These are phyloP conservation scores for Pluteus cervinus DNA, from an alignment of 768 basidiomycete species.

Conservation along the genomic window DNA sequence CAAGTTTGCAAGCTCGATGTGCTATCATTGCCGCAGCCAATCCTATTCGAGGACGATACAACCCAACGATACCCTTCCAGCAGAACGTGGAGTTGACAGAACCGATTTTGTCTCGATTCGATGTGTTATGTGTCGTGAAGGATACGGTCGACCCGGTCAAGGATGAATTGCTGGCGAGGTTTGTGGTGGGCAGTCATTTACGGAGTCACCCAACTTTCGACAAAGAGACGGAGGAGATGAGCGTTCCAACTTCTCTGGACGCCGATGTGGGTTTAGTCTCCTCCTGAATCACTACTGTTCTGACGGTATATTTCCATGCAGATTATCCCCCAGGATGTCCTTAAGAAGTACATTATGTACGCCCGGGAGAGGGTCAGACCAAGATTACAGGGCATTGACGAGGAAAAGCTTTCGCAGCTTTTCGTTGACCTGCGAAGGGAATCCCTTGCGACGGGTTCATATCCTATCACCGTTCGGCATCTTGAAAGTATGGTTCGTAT, in stretches of 20 bases:
- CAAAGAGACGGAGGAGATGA: conserved; percentile 82
- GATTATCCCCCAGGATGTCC: conserved; percentile 95
- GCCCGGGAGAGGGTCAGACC: conserved; percentile 90
- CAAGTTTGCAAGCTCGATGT: conserved; percentile 95
- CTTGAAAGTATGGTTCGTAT: conserved; percentile 99
- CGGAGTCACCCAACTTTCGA: conserved; percentile 94
- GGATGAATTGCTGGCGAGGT: conserved; percentile 93
- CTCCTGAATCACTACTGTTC: conserved; percentile 3
- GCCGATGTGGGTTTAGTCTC: conserved; percentile 66
- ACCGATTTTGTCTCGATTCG: conserved; percentile 96
- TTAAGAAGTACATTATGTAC: conserved; percentile 99
- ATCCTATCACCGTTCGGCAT: conserved; percentile 96
- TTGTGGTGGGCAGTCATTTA: conserved; percentile 96
- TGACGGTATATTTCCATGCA: conserved; percentile 22
- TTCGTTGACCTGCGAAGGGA: conserved; percentile 95
- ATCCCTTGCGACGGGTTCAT: conserved; percentile 96
- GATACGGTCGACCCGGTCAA: conserved; percentile 95
- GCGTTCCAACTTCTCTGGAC: conserved; percentile 84
- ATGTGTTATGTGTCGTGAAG: conserved; percentile 97
- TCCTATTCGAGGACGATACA: conserved; percentile 94
- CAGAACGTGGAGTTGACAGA: conserved; percentile 99
- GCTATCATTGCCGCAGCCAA: conserved; percentile 98
- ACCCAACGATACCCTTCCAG: conserved; percentile 96
- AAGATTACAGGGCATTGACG: conserved; percentile 91
- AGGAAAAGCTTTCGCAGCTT: conserved; percentile 89